These are phyloP conservation scores for Septoria petroselini DNA, from an alignment of 2,329 filamentous ascomycete species.

Conservation along the genomic window DNA sequence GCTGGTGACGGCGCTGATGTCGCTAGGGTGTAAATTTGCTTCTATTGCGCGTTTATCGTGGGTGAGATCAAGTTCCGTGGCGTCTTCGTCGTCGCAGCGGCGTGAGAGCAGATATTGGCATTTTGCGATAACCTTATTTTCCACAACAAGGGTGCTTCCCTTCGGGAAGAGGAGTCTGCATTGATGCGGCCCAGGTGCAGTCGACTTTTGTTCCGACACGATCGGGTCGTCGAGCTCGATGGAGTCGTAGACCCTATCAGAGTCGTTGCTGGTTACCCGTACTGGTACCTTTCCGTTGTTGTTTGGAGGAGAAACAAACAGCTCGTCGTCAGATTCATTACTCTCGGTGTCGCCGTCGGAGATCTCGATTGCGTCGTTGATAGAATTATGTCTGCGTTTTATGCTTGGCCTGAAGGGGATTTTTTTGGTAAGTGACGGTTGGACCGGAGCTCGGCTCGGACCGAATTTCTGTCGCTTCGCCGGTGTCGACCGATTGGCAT, in stretches of 20 bases:
- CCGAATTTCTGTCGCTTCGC: neutral
- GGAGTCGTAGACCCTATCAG: neutral
- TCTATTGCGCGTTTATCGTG: slow-evolving; percentile 7
- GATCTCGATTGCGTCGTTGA: neutral
- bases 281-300: neutral
- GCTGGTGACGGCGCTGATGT: slow-evolving; percentile 6
- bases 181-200: neutral
- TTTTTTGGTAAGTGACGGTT: neutral
- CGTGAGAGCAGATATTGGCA: slow-evolving; percentile 12
- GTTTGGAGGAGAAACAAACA: neutral
- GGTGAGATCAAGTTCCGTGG: slow-evolving; percentile 13
- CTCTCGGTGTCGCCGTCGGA: neutral
- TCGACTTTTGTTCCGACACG: neutral
- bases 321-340: neutral
- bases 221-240: neutral
- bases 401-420: neutral
- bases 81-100: neutral
- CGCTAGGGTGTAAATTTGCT: slow-evolving; percentile 1
- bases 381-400: neutral
- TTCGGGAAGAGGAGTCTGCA: neutral
- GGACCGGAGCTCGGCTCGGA: neutral
- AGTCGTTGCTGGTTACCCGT: neutral
- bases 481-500: too few species aligned
- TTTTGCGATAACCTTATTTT: neutral
- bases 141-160: neutral